Evolutionary conservation across 306 rosid genomes (phyloP).

Genomic region (Quercus mongolica): DNA sequence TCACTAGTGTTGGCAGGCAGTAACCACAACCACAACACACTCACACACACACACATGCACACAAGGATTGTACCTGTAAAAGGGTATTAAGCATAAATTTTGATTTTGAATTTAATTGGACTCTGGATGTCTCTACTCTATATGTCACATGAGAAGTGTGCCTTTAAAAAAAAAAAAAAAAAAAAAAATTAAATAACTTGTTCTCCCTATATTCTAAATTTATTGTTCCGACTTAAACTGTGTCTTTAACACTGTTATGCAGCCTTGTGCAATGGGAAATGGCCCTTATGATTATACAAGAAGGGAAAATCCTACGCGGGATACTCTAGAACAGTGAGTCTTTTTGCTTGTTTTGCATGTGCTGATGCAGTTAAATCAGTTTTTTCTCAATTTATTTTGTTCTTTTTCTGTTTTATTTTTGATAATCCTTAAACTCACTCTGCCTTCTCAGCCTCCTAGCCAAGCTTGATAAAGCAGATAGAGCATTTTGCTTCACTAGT

Average conservation of each 20-base stretch:
- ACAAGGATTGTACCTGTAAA: background rate
- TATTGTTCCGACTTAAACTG: background rate
- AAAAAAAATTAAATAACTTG: background rate
- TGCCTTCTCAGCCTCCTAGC: slow-evolving; percentile 65
- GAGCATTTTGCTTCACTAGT: slow-evolving; percentile 91
- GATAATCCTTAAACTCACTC: slow-evolving; percentile 1
- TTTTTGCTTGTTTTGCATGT: slow-evolving; percentile 2
- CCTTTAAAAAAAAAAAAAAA: background rate
- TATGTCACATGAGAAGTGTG: background rate
- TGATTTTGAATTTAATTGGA: background rate
- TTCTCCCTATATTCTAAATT: background rate
- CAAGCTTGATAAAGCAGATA: slow-evolving; percentile 83
- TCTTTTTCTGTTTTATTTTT: slow-evolving; percentile 13
- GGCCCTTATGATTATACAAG: slow-evolving; percentile 91
- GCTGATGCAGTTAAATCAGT: background rate
- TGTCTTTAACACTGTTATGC: slow-evolving; percentile 27
- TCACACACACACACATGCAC: background rate
- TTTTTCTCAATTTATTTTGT: slow-evolving; percentile 11
- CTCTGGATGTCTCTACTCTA: background rate
- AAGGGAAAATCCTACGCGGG: slow-evolving; percentile 93
- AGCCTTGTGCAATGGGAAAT: slow-evolving; percentile 82
- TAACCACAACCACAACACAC: background rate
- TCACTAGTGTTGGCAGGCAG: background rate
- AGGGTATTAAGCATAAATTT: background rate
- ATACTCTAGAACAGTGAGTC: slow-evolving; percentile 72